Evolutionary conservation across 2,329 filamentous ascomycete species (phyloP), one percentile per base, ranked within the genome.

Genomic region (Fusarium sp.): DNA sequence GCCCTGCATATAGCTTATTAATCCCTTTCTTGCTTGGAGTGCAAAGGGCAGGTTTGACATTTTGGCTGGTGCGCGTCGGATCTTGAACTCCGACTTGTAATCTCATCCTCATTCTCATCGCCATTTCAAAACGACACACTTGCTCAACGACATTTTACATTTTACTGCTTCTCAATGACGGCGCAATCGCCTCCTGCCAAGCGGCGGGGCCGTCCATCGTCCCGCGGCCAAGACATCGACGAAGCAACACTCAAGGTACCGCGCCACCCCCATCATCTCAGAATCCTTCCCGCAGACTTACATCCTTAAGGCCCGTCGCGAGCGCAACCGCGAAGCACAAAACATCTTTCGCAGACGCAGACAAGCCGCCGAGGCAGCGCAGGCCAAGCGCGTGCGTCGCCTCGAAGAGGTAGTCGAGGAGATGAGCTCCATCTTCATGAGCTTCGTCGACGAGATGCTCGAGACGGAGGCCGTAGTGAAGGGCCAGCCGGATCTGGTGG

Each of bases 301-400:
- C 68, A 68, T 31, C 31, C 51, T 23, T 41, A 5, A 77, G 75
- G 71, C 71, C 51, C 75, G 75, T 36, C 71, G 74, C 47, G 67
- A 76, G 50, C 73, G 75, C 46, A 77, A 77, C 51, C 75, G 75
- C 46, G 72, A 77, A 63, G 75, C 75, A 27, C 75, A 77, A 58
- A 75, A 75, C 47, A 72, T 75, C 59, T 77, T 76, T 46, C 75
- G 75, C 59, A 62, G 67, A 13, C 73, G 75, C 11, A 70, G 73
- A 28, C 75, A 75, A 48, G 73, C 73, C n/a, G 75, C 75, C 11
- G 75, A 77, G 30, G 73, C 68, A 7, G 72, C 72, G 15, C 75
- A 77, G 59, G 63, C 65, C 16, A 68, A 73, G 51, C 72, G 73
- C 15, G 70, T 76, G 30, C 61, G 66, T 12, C 73, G 74, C 9